A percentile compares a stretch with the other conserved stretches of the same genome.
These are phyloP conservation scores for Mycena pura DNA, from an alignment of 768 basidiomycete species.

Conservation along the genomic window DNA sequence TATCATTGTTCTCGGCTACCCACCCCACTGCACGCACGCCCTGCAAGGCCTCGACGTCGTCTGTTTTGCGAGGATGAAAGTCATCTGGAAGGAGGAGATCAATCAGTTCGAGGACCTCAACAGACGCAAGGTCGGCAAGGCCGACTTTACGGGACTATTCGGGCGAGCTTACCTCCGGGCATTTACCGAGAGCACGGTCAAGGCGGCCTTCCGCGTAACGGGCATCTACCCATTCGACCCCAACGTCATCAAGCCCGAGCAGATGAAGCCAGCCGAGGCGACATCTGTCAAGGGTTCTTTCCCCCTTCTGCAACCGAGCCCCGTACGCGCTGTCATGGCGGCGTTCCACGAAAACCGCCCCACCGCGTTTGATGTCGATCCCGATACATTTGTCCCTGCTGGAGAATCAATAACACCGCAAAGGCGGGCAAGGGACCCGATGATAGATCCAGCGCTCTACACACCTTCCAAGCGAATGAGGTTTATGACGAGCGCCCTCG, in stretches of 20 bases:
- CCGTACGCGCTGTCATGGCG: slow-evolving; percentile 20
- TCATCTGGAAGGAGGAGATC: slow-evolving; percentile 31
- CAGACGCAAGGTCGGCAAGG: slow-evolving; percentile 32
- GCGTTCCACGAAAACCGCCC: slow-evolving; percentile 1
- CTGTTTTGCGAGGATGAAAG: slow-evolving; percentile 50
- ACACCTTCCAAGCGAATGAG: slow-evolving; percentile 33
- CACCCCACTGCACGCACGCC: slow-evolving; percentile 48
- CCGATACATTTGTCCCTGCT: neutral
- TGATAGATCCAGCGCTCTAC: slow-evolving; percentile 23
- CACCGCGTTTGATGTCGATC: neutral
- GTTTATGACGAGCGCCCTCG: slow-evolving; percentile 18
- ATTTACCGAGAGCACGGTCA: slow-evolving; percentile 23
- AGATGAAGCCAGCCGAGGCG: slow-evolving; percentile 34
- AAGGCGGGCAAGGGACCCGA: neutral
- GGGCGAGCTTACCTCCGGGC: slow-evolving; percentile 25
- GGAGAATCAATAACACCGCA: neutral
- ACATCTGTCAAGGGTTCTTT: slow-evolving; percentile 23
- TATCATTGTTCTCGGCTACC: no score
- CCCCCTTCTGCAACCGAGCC: slow-evolving; percentile 25
- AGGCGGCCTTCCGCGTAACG: slow-evolving; percentile 33
- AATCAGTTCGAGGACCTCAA: slow-evolving; percentile 32
- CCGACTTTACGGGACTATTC: slow-evolving; percentile 36
- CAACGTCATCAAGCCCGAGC: slow-evolving; percentile 25
- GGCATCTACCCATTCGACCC: slow-evolving; percentile 35
- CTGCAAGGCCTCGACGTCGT: slow-evolving; percentile 53